phyloP scores from a whole-genome alignment of 768 basidiomycete genomes.

The Suillus luteus region DNA sequence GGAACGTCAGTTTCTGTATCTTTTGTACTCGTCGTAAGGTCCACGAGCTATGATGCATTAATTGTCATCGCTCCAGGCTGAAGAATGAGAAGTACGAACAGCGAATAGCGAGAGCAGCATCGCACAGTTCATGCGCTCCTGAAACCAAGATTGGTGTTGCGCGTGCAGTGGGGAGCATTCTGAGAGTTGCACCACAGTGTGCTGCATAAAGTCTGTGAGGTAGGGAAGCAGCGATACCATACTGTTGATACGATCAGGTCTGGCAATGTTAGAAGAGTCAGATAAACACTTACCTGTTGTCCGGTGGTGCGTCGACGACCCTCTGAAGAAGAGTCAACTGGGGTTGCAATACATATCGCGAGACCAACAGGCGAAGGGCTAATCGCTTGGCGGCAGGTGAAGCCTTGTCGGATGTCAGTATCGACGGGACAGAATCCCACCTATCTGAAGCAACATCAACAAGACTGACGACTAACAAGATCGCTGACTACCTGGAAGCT shows the following conservation, averaged over 20 bases:
- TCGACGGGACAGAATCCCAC: conserved; percentile 49
- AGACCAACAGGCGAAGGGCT: conserved; percentile 56
- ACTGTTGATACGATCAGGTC: background rate
- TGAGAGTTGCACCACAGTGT: conserved; percentile 7
- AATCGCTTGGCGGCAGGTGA: conserved; percentile 67
- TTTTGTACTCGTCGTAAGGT: conserved; percentile 15
- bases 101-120: conserved; percentile 40
- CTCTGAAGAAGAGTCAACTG: conserved; percentile 31
- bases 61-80: background rate
- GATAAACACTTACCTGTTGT: background rate
- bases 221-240: conserved; percentile 4
- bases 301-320: background rate
- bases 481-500: conserved; percentile 58
- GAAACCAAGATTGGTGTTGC: conserved; percentile 10
- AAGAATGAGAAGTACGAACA: conserved; percentile 25
- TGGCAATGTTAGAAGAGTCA: background rate
- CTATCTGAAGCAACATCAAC: conserved; percentile 41
- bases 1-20: conserved; percentile 15
- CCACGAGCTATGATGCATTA: conserved; percentile 23
- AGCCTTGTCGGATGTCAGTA: conserved; percentile 48
- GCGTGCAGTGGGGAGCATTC: conserved; percentile 6
- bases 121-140: conserved; percentile 35
- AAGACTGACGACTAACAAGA: background rate
- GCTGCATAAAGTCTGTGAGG: conserved; percentile 7
- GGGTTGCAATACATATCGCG: conserved; percentile 53